Conservation (phyloP, 176 grass and related monocot genomes). For the Aegilops bicornis region DNA sequence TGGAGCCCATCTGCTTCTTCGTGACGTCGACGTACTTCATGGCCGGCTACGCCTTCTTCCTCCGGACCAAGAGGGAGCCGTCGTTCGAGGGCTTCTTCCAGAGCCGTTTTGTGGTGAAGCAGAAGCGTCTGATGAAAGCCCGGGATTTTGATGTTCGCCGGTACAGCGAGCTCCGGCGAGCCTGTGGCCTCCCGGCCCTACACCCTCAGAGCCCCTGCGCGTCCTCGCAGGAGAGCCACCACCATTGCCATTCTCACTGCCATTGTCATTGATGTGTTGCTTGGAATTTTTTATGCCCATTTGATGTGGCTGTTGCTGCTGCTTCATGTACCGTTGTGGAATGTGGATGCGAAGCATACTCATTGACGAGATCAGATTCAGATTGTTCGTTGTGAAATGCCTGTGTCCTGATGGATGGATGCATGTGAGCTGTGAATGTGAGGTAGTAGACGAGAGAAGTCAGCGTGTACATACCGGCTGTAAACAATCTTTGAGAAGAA, state of each 20-base stretch:
- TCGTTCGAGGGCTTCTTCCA: slow-evolving; percentile 94
- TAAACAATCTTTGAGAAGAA: background rate
- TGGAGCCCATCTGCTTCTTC: slow-evolving; percentile 99
- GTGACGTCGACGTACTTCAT: slow-evolving; percentile 90
- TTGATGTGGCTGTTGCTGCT: slow-evolving; percentile 16
- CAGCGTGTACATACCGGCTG: background rate
- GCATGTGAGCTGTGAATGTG: background rate
- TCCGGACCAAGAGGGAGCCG: slow-evolving; percentile 79
- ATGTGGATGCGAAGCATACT: slow-evolving; percentile 35
- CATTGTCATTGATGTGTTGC: slow-evolving; percentile 43
- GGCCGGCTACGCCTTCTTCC: slow-evolving; percentile 88
- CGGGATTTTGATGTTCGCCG: slow-evolving; percentile 49
- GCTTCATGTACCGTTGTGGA: slow-evolving; percentile 38
- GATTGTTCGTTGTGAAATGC: slow-evolving; percentile 28
- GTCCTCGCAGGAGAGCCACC: background rate
- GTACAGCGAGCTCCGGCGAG: slow-evolving; percentile 61
- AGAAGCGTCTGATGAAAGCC: slow-evolving; percentile 60
- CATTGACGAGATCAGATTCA: slow-evolving; percentile 3
- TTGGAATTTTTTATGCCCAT: slow-evolving; percentile 23
- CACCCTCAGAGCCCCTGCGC: background rate
- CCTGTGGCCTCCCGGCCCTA: slow-evolving; percentile 32
- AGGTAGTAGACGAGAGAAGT: background rate
- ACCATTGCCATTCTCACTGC: too few species aligned
- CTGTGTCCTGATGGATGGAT: background rate
- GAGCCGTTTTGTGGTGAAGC: slow-evolving; percentile 57